Evolutionary conservation across 352 stramenopile genomes (phyloP).

Genomic region (Globisporangium acanthophoron): DNA sequence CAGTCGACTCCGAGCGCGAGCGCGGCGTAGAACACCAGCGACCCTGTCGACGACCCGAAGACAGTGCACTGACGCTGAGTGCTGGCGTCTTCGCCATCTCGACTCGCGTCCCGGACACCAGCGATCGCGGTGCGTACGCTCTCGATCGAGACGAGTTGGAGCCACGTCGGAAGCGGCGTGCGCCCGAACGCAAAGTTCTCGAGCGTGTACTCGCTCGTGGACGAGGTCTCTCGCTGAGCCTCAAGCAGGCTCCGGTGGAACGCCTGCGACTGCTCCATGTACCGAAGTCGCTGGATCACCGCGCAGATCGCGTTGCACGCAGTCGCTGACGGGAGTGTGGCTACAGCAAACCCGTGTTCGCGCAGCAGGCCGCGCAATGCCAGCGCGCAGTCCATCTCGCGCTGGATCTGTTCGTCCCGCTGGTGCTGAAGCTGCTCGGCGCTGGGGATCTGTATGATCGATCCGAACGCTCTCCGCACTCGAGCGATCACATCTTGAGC

Average conservation of each 20-base stretch:
- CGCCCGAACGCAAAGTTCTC: slow-evolving; percentile 57
- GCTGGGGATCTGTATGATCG: background rate
- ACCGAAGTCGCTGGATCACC: slow-evolving; percentile 20
- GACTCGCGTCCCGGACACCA: background rate
- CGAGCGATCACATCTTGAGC: background rate
- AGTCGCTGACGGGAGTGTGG: background rate
- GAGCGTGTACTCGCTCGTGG: slow-evolving; percentile 20
- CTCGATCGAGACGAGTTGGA: slow-evolving; percentile 20
- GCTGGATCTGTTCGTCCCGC: background rate
- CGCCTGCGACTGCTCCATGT: slow-evolving; percentile 24
- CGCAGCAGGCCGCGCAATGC: background rate
- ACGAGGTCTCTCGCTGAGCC: slow-evolving; percentile 17
- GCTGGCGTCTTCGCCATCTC: background rate
- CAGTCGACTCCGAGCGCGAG: slow-evolving; percentile 23
- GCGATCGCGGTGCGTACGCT: slow-evolving; percentile 13
- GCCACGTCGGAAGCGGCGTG: slow-evolving; percentile 46
- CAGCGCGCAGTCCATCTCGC: slow-evolving; percentile 2
- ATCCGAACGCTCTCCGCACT: background rate
- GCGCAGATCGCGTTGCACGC: background rate
- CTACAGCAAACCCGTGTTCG: background rate
- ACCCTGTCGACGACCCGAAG: slow-evolving; percentile 52
- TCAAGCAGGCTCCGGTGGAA: slow-evolving; percentile 26
- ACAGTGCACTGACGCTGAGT: slow-evolving; percentile 21
- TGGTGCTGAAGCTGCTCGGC: background rate
- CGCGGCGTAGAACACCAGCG: slow-evolving; percentile 43